phyloP scores from a whole-genome alignment of 2,329 filamentous ascomycete species.

The Atkinsonella texensis region DNA sequence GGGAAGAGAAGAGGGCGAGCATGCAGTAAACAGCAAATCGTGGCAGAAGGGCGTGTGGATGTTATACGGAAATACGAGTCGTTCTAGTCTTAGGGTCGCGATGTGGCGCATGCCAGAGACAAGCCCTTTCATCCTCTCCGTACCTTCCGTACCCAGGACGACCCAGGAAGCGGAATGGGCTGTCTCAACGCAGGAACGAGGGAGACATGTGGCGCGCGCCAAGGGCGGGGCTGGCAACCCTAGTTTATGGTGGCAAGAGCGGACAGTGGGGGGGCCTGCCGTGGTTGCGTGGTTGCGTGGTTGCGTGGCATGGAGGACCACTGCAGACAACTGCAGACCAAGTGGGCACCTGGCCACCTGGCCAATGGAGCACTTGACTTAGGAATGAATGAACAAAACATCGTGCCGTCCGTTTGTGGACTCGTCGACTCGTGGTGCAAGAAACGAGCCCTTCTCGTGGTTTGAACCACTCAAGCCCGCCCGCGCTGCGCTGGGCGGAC shows the following conservation, averaged over 20 bases:
- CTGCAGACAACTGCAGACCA: too few species aligned
- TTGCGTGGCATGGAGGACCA: neutral
- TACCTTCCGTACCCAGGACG: neutral
- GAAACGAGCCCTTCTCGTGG: neutral
- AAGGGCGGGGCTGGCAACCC: neutral
- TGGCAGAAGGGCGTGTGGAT: neutral
- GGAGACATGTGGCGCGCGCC: slow-evolving; percentile 3
- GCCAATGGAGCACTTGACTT: too few species aligned
- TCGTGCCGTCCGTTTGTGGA: too few species aligned
- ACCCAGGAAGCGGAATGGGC: slow-evolving; percentile 19
- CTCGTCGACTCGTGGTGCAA: neutral
- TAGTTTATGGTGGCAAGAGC: neutral
- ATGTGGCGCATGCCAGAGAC: slow-evolving; percentile 1
- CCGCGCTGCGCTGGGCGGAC: neutral
- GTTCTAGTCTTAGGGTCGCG: slow-evolving; percentile 2
- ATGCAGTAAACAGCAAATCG: neutral
- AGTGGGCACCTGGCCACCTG: too few species aligned
- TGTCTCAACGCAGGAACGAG: slow-evolving; percentile 29
- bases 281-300: neutral
- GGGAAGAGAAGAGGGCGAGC: neutral
- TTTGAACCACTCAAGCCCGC: too few species aligned
- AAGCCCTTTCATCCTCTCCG: neutral
- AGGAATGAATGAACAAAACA: too few species aligned
- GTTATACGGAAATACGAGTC: neutral
- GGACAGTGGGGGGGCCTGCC: neutral